A percentile compares a stretch with the other conserved stretches of the same genome.
Evolutionary conservation across 768 basidiomycete species (phyloP).

Genomic region (Sistotremastrum niveocremeum): DNA sequence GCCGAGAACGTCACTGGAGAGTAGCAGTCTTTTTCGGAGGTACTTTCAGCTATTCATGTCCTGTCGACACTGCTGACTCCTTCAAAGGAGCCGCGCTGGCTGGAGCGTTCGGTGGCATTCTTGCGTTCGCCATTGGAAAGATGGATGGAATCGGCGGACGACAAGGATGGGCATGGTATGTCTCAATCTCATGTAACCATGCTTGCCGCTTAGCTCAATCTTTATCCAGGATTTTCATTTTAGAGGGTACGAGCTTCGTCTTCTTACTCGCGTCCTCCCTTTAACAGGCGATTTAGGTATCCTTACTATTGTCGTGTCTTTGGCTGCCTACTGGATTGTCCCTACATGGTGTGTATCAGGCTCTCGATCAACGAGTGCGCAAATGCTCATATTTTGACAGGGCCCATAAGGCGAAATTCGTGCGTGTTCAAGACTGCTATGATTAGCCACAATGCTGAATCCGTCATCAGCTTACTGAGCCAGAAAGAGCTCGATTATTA

Average conservation of each 20-base stretch:
- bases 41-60: constrained; percentile 5
- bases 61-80: not conserved
- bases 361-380: too few species aligned
- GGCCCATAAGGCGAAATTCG: constrained; percentile 39
- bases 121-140: constrained; percentile 44
- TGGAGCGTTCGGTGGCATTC: constrained; percentile 26
- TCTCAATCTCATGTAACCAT: not conserved
- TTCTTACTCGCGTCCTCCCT: too few species aligned
- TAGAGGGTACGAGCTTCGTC: constrained; percentile 22
- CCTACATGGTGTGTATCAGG: constrained; percentile 32
- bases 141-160: constrained; percentile 51
- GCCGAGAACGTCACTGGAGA: constrained; percentile 45
- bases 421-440: constrained; percentile 15
- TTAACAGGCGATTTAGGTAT: constrained; percentile 16
- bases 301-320: constrained; percentile 34
- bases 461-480: constrained; percentile 30
- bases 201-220: not conserved
- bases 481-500: constrained; percentile 36
- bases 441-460: not conserved
- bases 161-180: constrained; percentile 46
- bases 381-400: too few species aligned
- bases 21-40: constrained; percentile 52
- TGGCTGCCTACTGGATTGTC: constrained; percentile 37
- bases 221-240: constrained; percentile 38
- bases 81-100: not conserved